phyloP scores from a whole-genome alignment of 2,329 filamentous ascomycete genomes.

The Cladosporium phlei region DNA sequence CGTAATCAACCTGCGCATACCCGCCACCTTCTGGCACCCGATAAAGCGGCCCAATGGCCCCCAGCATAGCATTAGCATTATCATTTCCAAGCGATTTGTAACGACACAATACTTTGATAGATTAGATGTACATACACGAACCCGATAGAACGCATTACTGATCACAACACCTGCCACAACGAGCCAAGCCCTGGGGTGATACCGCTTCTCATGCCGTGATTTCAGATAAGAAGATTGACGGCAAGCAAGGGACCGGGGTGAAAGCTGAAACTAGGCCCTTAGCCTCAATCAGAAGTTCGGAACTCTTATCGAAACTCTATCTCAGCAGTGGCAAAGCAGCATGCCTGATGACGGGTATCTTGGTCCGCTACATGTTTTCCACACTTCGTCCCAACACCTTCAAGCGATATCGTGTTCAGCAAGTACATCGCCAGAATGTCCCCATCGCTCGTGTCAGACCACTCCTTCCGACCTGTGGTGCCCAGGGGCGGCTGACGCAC shows the following conservation, averaged over 20 bases:
- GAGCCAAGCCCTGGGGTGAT: neutral
- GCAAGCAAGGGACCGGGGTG: neutral
- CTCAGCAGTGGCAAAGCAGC: too few species aligned
- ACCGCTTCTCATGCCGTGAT: neutral
- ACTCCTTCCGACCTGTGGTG: too few species aligned
- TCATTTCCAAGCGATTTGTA: constrained; percentile 1
- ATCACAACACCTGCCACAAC: neutral
- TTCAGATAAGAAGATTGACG: neutral
- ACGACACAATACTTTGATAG: neutral
- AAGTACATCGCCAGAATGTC: too few species aligned
- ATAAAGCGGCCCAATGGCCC: constrained; percentile 1
- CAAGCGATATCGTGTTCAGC: too few species aligned
- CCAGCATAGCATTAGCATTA: constrained; percentile 3
- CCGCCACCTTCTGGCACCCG: neutral
- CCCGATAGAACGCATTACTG: neutral
- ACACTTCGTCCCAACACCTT: too few species aligned
- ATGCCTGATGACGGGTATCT: too few species aligned
- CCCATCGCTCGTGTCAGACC: too few species aligned
- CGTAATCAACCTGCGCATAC: constrained; percentile 5
- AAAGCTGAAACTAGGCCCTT: too few species aligned
- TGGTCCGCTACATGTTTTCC: too few species aligned
- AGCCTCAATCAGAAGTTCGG: too few species aligned
- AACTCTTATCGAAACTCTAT: too few species aligned
- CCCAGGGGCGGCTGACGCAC: too few species aligned
- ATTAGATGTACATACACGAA: neutral